Conservation (phyloP, 768 basidiomycete species). For the Phaeotremella skinneri region DNA sequence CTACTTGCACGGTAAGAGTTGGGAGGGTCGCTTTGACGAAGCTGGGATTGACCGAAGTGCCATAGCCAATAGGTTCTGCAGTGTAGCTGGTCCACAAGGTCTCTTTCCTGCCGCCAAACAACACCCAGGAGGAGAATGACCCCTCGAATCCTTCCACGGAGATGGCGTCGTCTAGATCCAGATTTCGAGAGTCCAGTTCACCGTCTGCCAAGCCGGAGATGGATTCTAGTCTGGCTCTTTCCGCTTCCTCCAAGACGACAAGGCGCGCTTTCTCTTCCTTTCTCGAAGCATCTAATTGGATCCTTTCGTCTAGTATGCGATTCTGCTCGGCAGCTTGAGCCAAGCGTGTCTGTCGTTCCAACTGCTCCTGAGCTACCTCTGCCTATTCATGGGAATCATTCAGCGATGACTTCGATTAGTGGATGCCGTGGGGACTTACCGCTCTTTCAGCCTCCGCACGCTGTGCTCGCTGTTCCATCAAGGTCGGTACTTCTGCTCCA, state of each 20-base stretch:
- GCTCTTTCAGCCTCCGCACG: conserved; percentile 43
- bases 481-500: conserved; percentile 30
- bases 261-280: conserved; percentile 28
- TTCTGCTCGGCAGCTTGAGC: conserved; percentile 33
- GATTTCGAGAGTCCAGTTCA: conserved; percentile 31
- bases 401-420: background rate
- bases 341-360: conserved; percentile 20
- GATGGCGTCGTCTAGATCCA: conserved; percentile 33
- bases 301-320: conserved; percentile 32
- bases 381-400: conserved; percentile 27
- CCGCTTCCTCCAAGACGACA: conserved; percentile 25
- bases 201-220: conserved; percentile 34
- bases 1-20: conserved; percentile 31
- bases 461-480: conserved; percentile 48
- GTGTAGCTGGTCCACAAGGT: conserved; percentile 42
- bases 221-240: conserved; percentile 22
- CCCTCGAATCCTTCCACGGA: conserved; percentile 34
- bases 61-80: conserved; percentile 33
- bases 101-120: conserved; percentile 40
- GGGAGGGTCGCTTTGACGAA: conserved; percentile 34
- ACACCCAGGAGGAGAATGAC: conserved; percentile 26
- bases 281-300: conserved; percentile 33
- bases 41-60: conserved; percentile 6
- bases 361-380: conserved; percentile 25
- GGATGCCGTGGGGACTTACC: conserved; percentile 22